Evolutionary conservation across 495 filamentous ascomycete species (phyloP).

Genomic region (Aspergillus ostianus): DNA sequence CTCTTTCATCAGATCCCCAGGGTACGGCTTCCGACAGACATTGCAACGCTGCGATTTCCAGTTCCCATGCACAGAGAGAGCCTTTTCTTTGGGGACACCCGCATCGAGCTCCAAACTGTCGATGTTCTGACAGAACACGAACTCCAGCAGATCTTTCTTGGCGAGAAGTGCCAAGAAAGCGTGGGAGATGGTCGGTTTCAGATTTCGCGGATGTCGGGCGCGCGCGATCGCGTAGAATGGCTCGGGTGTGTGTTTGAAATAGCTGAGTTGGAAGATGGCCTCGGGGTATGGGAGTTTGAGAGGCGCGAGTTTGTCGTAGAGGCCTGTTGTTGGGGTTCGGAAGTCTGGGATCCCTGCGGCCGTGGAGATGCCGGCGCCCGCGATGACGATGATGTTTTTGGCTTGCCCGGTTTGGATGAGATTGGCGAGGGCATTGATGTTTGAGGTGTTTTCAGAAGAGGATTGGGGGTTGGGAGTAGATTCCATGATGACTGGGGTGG

Average conservation of each 20-base stretch:
- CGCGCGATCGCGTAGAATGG: slow-evolving; percentile 86
- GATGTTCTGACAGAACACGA: slow-evolving; percentile 91
- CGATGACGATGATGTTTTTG: slow-evolving; percentile 24
- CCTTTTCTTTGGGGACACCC: slow-evolving; percentile 68
- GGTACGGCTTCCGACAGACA: slow-evolving; percentile 66
- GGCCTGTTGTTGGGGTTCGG: slow-evolving; percentile 67
- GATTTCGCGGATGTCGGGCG: slow-evolving; percentile 79
- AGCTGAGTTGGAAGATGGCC: slow-evolving; percentile 71
- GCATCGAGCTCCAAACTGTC: slow-evolving; percentile 81
- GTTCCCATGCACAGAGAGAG: slow-evolving; percentile 83
- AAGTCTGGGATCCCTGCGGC: slow-evolving; percentile 79
- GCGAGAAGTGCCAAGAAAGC: slow-evolving; percentile 68
- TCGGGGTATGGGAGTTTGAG: slow-evolving; percentile 76
- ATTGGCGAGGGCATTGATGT: slow-evolving; percentile 16
- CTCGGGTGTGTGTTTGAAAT: slow-evolving; percentile 72
- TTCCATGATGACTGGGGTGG: too few relatives aligned
- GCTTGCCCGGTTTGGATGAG: slow-evolving; percentile 19
- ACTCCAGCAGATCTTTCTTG: slow-evolving; percentile 66
- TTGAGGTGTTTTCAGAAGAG: background rate
- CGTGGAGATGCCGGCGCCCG: slow-evolving; percentile 47
- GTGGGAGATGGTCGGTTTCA: slow-evolving; percentile 73
- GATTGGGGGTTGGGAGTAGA: too few relatives aligned
- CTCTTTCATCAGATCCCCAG: slow-evolving; percentile 63
- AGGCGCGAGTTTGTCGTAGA: slow-evolving; percentile 78
- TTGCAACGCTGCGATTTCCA: slow-evolving; percentile 82